A percentile compares a stretch with the other conserved stretches of the same genome.
Conservation (phyloP, 2,329 filamentous ascomycete species). For the Diplodia sapinea region DNA sequence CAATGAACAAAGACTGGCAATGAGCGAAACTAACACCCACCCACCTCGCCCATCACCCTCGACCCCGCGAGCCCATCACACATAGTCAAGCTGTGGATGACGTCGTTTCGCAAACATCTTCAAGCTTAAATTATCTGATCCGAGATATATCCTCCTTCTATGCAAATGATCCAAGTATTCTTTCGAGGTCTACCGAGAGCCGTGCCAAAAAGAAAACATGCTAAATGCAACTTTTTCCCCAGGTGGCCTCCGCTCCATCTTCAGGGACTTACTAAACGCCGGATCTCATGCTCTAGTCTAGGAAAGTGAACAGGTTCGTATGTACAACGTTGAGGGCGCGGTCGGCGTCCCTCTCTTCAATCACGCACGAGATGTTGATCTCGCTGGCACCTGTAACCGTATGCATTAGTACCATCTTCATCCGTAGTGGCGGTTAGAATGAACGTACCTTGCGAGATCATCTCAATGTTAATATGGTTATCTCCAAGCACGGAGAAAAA, state of each 20-base stretch:
- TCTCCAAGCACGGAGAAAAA: slow-evolving; percentile 97
- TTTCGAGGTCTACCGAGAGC: not conserved
- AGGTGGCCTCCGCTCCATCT: slow-evolving; percentile 1
- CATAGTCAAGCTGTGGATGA: not conserved
- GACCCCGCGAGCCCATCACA: not conserved
- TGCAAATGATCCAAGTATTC: not conserved
- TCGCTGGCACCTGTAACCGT: slow-evolving; percentile 82
- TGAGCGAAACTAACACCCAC: not conserved
- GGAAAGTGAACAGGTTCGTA: slow-evolving; percentile 94
- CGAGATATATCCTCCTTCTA: not conserved
- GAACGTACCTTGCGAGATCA: slow-evolving; percentile 91
- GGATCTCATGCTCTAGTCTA: slow-evolving; percentile 63
- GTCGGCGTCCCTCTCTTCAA: slow-evolving; percentile 87
- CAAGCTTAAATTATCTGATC: slow-evolving; percentile 3
- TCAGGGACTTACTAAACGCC: slow-evolving; percentile 11
- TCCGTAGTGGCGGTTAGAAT: slow-evolving; percentile 40
- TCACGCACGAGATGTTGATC: slow-evolving; percentile 98
- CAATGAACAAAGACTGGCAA: not conserved
- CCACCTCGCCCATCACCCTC: not conserved
- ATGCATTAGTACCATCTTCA: not conserved
- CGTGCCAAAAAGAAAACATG: slow-evolving; percentile 18
- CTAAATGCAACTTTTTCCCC: slow-evolving; percentile 10
- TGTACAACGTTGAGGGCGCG: slow-evolving; percentile 95
- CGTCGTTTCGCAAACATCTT: not conserved
- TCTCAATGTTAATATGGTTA: slow-evolving; percentile 95